These are phyloP conservation scores for Inga leiocalycina DNA, from an alignment of 306 rosid genomes.

Conservation along the genomic window DNA sequence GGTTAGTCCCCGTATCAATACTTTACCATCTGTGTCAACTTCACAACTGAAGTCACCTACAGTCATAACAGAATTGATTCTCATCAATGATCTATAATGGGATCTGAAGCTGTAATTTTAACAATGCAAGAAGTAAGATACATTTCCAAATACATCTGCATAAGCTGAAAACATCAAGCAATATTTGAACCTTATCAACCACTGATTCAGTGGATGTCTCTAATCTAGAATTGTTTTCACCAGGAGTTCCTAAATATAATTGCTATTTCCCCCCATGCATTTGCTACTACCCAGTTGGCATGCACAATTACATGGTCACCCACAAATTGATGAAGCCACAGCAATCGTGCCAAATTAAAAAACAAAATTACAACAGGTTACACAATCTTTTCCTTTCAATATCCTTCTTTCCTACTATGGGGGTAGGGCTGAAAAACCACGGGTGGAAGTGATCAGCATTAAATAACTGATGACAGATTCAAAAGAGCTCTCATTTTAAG, in stretches of 20 bases:
- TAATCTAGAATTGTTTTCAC: background rate
- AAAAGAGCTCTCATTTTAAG: slow-evolving; percentile 26
- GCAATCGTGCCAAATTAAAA: background rate
- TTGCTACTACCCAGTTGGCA: background rate
- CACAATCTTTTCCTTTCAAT: background rate
- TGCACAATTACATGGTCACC: background rate
- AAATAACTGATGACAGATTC: background rate
- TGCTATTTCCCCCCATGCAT: background rate
- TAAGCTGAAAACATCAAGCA: background rate
- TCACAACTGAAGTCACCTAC: slow-evolving; percentile 80
- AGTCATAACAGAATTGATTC: slow-evolving; percentile 31
- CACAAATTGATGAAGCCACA: background rate
- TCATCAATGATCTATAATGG: slow-evolving; percentile 15
- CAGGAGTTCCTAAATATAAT: background rate
- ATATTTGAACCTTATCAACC: background rate
- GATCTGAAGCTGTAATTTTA: background rate
- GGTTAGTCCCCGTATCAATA: slow-evolving; percentile 59
- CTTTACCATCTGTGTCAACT: slow-evolving; percentile 61
- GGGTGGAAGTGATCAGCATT: background rate
- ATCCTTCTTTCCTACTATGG: slow-evolving; percentile 11
- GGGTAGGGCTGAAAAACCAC: background rate
- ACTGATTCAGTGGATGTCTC: background rate
- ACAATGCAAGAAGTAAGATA: background rate
- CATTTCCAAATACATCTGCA: background rate
- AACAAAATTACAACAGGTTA: background rate